Evolutionary conservation across 2,329 filamentous ascomycete species (phyloP).

Genomic region (Thielaviopsis cerberus): DNA sequence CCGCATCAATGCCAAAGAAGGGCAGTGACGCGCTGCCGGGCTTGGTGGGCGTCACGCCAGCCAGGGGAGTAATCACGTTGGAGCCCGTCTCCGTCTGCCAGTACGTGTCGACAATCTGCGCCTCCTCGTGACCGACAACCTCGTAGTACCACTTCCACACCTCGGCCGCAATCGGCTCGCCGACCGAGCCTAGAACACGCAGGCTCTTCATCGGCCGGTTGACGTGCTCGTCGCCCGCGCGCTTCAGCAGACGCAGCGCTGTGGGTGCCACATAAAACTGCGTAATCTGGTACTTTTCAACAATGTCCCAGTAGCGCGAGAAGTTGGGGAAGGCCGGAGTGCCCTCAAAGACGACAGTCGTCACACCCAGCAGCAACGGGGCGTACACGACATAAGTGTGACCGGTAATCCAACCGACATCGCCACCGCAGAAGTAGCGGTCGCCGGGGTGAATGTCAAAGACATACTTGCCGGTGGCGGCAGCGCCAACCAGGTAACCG

Average conservation of each 20-base stretch:
- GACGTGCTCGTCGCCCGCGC: conserved; percentile 82
- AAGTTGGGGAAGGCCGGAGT: conserved; percentile 96
- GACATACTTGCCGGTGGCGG: conserved; percentile 90
- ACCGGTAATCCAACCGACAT: conserved; percentile 97
- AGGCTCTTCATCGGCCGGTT: conserved; percentile 77
- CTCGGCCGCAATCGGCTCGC: conserved; percentile 92
- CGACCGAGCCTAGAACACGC: conserved; percentile 80
- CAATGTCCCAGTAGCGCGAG: conserved; percentile 96
- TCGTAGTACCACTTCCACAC: conserved; percentile 99
- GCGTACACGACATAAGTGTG: conserved; percentile 98
- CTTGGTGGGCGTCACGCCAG: conserved; percentile 87
- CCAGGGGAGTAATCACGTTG: conserved; percentile 84
- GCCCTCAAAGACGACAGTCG: conserved; percentile 93
- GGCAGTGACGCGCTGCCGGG: conserved; percentile 88
- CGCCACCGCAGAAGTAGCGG: conserved; percentile 90
- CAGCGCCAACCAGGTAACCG: conserved; percentile 85
- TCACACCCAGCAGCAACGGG: conserved; percentile 75
- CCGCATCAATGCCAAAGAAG: conserved; percentile 96
- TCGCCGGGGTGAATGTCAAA: conserved; percentile 94
- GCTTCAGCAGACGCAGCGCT: conserved; percentile 80
- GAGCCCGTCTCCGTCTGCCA: conserved; percentile 99
- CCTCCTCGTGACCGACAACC: conserved; percentile 78
- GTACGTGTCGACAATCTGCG: conserved; percentile 92
- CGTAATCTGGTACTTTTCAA: conserved; percentile 83
- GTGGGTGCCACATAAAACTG: conserved; percentile 98